A percentile compares a stretch with the other conserved stretches of the same genome.
phyloP scores from a whole-genome alignment of 306 rosid genomes.

The Gastrolobium villosum region DNA sequence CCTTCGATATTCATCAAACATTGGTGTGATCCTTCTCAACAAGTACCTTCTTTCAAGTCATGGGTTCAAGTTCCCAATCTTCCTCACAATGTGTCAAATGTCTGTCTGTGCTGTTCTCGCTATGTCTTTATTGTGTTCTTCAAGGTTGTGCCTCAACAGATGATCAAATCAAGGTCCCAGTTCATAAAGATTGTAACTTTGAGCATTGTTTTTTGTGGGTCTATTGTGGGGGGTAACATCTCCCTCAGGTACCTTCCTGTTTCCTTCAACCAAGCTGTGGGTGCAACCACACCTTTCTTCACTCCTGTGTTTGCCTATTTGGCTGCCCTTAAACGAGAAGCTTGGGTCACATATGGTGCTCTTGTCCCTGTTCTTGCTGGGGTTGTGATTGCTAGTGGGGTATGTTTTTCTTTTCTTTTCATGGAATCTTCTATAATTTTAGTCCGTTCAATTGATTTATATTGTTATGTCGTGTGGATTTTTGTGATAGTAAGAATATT shows the following conservation, averaged over 20 bases:
- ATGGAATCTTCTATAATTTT: slow-evolving; percentile 23
- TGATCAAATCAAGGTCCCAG: slow-evolving; percentile 85
- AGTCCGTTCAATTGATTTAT: slow-evolving; percentile 27
- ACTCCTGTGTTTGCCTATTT: slow-evolving; percentile 91
- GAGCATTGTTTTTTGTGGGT: slow-evolving; percentile 87
- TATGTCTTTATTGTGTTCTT: slow-evolving; percentile 83
- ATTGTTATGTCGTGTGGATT: not conserved
- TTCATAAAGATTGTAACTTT: slow-evolving; percentile 88
- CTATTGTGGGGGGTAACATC: slow-evolving; percentile 94
- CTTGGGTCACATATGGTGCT: slow-evolving; percentile 95
- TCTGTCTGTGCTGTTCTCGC: slow-evolving; percentile 92
- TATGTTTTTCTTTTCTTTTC: slow-evolving; percentile 49
- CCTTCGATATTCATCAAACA: slow-evolving; percentile 90
- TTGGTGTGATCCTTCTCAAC: slow-evolving; percentile 94
- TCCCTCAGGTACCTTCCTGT: slow-evolving; percentile 93
- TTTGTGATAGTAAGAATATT: too few species aligned
- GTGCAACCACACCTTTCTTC: slow-evolving; percentile 97
- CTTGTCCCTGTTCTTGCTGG: slow-evolving; percentile 98
- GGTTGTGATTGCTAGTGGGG: slow-evolving; percentile 99
- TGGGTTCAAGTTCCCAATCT: slow-evolving; percentile 94
- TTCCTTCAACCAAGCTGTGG: slow-evolving; percentile 96
- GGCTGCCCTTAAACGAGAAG: slow-evolving; percentile 89
- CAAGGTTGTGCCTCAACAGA: slow-evolving; percentile 87
- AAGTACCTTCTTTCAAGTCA: slow-evolving; percentile 86
- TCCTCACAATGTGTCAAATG: slow-evolving; percentile 99